A percentile compares a stretch with the other conserved stretches of the same genome.
phyloP scores from a whole-genome alignment of 805 yeast genomes.

The Ogataea naganishii region DNA sequence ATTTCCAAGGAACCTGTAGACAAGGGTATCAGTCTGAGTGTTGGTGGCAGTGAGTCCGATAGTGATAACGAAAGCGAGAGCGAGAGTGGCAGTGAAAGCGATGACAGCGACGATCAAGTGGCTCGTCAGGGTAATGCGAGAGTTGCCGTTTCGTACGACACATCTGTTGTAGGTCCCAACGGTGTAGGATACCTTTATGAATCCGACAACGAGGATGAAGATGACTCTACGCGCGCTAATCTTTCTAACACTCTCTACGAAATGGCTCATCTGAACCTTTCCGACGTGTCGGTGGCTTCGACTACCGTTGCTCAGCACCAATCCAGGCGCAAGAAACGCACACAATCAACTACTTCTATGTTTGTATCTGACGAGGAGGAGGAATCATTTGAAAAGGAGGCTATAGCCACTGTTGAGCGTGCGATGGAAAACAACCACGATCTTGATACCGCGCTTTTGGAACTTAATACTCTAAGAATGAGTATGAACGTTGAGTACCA shows the following conservation, averaged over 20 bases:
- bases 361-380: conserved; percentile 41
- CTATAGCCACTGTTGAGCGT: conserved; percentile 86
- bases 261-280: conserved; percentile 33
- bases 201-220: conserved; percentile 42
- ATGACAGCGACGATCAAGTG: conserved; percentile 14
- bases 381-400: conserved; percentile 81
- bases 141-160: conserved; percentile 13
- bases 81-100: conserved; percentile 12
- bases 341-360: conserved; percentile 25
- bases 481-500: conserved; percentile 94
- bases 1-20: conserved; percentile 40
- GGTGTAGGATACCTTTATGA: conserved; percentile 43
- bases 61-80: conserved; percentile 18
- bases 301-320: conserved; percentile 26
- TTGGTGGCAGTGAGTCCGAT: conserved; percentile 18
- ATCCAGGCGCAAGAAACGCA: conserved; percentile 26
- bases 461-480: conserved; percentile 92
- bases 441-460: conserved; percentile 85
- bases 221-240: conserved; percentile 12
- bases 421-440: conserved; percentile 91
- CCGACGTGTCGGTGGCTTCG: conserved; percentile 48
- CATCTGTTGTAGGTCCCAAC: conserved; percentile 34
- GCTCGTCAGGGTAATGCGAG: conserved; percentile 7
- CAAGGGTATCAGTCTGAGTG: conserved; percentile 17
- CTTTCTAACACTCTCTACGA: conserved; percentile 24